Percentiles rank a stretch among this genome's conserved stretches.
Conservation (phyloP, 2,329 filamentous ascomycete species). For the Bipolaris oryzae region DNA sequence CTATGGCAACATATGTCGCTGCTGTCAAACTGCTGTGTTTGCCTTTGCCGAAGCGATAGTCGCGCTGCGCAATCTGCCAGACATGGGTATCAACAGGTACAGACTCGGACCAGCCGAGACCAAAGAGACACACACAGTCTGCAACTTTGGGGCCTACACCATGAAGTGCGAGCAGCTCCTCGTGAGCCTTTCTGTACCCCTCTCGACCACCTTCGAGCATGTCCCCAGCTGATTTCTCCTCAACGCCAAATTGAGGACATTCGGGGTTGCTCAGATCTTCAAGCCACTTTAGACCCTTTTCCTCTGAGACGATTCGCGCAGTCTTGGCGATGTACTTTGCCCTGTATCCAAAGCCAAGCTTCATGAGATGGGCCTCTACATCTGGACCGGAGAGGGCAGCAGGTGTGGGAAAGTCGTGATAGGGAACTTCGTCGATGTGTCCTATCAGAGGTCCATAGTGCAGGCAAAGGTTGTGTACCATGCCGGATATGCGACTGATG, state of each 20-base stretch:
- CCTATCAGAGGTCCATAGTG: conserved; percentile 83
- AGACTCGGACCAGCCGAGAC: conserved; percentile 91
- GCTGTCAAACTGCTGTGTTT: conserved; percentile 88
- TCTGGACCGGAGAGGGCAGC: conserved; percentile 71
- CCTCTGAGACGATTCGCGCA: conserved; percentile 74
- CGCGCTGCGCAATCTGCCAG: conserved; percentile 95
- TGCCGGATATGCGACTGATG: conserved; percentile 90
- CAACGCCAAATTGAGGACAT: conserved; percentile 63
- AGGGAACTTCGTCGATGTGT: conserved; percentile 70
- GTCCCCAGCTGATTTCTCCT: conserved; percentile 53
- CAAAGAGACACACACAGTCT: conserved; percentile 96
- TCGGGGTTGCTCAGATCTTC: conserved; percentile 78
- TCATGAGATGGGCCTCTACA: conserved; percentile 81
- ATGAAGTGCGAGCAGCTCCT: conserved; percentile 75
- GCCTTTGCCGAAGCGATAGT: conserved; percentile 88
- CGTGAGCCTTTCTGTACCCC: conserved; percentile 80
- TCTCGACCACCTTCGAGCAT: conserved; percentile 60
- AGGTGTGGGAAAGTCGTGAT: conserved; percentile 87
- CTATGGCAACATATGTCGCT: conserved; percentile 85
- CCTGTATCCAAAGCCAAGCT: conserved; percentile 90
- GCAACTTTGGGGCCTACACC: conserved; percentile 97
- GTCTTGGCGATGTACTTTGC: conserved; percentile 92
- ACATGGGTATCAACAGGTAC: conserved; percentile 97
- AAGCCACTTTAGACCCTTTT: conserved; percentile 73
- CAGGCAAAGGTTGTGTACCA: conserved; percentile 90